These are phyloP conservation scores for Tolypocladium inflatum DNA, from an alignment of 2,329 filamentous ascomycete species.

Conservation along the genomic window DNA sequence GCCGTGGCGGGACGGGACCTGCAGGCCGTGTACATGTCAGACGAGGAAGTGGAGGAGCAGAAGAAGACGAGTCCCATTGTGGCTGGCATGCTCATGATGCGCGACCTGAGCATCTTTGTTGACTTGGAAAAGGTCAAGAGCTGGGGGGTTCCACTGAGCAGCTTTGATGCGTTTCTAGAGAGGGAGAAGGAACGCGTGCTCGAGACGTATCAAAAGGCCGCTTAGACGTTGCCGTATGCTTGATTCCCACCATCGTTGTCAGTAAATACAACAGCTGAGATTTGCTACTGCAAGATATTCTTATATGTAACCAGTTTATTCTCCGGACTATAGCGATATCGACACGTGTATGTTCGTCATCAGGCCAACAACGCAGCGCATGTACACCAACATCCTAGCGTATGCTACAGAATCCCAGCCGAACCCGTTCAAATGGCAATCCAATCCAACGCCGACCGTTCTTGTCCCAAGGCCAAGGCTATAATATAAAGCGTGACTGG, in stretches of 20 bases:
- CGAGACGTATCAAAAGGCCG: conserved; percentile 14
- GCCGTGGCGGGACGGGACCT: conserved; percentile 24
- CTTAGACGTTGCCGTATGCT: neutral
- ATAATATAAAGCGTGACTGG: neutral
- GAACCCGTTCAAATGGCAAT: neutral
- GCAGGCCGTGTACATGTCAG: conserved; percentile 25
- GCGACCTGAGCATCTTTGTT: conserved; percentile 23
- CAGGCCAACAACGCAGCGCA: neutral
- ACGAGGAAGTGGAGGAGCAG: conserved; percentile 27
- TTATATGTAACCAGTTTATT: neutral
- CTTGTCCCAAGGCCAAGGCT: neutral
- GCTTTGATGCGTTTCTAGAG: conserved; percentile 31
- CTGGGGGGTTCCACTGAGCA: conserved; percentile 31
- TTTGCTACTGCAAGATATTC: neutral
- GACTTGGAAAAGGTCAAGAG: conserved; percentile 23
- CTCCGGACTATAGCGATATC: neutral
- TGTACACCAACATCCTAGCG: neutral
- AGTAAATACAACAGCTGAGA: too few relatives aligned
- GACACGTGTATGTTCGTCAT: neutral
- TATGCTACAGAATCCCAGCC: neutral
- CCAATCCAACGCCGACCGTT: neutral
- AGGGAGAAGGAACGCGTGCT: conserved; percentile 24
- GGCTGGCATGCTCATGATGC: conserved; percentile 23
- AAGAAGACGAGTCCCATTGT: conserved; percentile 27
- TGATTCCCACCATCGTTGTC: neutral